Percentiles rank a stretch among this genome's conserved stretches.
phyloP scores from a whole-genome alignment of 371 early-diverging fungal genomes.

The Blastocladiella emersonii region DNA sequence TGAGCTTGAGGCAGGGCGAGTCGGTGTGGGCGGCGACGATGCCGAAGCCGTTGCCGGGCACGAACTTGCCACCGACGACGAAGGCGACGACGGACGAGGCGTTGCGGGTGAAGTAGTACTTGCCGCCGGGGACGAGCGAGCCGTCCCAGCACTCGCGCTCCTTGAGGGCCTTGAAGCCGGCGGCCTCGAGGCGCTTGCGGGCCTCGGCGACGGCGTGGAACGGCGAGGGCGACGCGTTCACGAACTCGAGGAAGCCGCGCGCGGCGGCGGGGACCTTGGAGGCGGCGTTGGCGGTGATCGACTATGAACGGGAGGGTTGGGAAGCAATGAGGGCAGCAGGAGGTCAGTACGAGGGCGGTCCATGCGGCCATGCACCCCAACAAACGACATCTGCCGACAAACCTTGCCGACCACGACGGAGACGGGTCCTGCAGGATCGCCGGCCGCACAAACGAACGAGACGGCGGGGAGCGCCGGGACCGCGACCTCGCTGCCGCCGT shows the following conservation, averaged over 20 bases:
- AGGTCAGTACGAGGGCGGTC: too few species aligned
- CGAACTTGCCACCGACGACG: constrained; percentile 66
- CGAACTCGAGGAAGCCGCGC: constrained; percentile 62
- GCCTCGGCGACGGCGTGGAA: constrained; percentile 84
- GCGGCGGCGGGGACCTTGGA: constrained; percentile 12
- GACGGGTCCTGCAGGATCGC: too few species aligned
- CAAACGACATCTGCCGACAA: too few species aligned
- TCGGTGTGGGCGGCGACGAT: constrained; percentile 94
- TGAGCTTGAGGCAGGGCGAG: constrained; percentile 91
- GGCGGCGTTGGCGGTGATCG: background rate
- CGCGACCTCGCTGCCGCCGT: too few species aligned
- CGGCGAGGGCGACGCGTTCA: constrained; percentile 82
- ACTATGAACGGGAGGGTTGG: too few species aligned
- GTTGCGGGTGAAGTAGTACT: constrained; percentile 92
- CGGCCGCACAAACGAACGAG: too few species aligned
- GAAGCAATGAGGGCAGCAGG: too few species aligned
- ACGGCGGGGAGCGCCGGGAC: too few species aligned
- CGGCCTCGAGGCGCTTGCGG: constrained; percentile 40
- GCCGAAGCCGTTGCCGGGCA: constrained; percentile 33
- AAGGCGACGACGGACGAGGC: constrained; percentile 82
- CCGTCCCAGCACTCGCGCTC: constrained; percentile 74
- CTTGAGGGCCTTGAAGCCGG: constrained; percentile 71
- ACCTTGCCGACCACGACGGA: too few species aligned
- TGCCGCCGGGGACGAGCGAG: constrained; percentile 53
- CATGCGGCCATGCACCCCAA: too few species aligned